These are phyloP conservation scores for Rhodotorula sp. DNA, from an alignment of 1,284 basidiomycete species.

Conservation along the genomic window DNA sequence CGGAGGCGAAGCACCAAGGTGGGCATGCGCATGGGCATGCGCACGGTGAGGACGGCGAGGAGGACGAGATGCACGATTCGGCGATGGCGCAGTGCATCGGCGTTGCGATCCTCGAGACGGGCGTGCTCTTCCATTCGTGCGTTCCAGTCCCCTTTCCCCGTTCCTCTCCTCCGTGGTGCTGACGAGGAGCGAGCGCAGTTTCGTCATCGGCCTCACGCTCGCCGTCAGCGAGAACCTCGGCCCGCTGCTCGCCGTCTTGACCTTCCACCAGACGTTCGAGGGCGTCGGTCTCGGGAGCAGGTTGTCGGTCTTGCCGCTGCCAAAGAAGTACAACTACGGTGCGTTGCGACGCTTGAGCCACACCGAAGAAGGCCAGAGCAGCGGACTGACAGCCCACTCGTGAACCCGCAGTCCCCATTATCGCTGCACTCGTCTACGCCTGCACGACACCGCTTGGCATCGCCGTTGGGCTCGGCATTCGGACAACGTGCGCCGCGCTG, in stretches of 20 bases:
- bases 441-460: constrained; percentile 81
- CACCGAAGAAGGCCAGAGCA: background rate
- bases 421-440: constrained; percentile 69
- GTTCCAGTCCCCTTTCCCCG: background rate
- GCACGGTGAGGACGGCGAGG: constrained; percentile 1
- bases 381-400: constrained; percentile 53
- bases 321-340: constrained; percentile 60
- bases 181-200: constrained; percentile 41
- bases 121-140: constrained; percentile 76
- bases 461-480: constrained; percentile 79
- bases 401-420: constrained; percentile 64
- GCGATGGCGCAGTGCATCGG: constrained; percentile 78
- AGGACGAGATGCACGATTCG: constrained; percentile 52
- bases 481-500: constrained; percentile 55
- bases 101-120: constrained; percentile 82
- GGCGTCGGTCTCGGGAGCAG: constrained; percentile 81
- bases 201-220: constrained; percentile 91
- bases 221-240: constrained; percentile 81
- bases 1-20: background rate
- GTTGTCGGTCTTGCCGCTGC: constrained; percentile 71
- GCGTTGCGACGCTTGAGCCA: too few relatives aligned
- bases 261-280: constrained; percentile 72
- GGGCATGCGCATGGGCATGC: background rate
- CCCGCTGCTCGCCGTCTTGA: constrained; percentile 81
- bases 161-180: background rate